These are phyloP conservation scores for Raphanus raphanistrum DNA, from an alignment of 345 rosid genomes.

Conservation along the genomic window DNA sequence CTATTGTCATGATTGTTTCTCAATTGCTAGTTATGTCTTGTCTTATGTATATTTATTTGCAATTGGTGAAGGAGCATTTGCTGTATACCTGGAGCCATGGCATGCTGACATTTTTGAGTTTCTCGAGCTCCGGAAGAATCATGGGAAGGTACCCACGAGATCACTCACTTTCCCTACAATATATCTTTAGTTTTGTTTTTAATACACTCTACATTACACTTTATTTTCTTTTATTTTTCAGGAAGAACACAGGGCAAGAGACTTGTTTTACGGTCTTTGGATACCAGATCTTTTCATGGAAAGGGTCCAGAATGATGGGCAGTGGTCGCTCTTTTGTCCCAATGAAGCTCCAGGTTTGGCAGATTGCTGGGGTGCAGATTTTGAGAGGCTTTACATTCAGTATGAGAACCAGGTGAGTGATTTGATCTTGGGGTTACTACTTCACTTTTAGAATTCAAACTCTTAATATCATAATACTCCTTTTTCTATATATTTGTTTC, in stretches of 20 bases:
- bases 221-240: background rate
- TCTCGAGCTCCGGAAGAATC: slow-evolving; percentile 74
- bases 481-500: background rate
- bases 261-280: slow-evolving; percentile 92
- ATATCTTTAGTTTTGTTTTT: background rate
- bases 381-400: slow-evolving; percentile 58
- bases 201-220: background rate
- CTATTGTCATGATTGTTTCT: background rate
- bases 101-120: slow-evolving; percentile 76
- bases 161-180: background rate
- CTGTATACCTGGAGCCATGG: slow-evolving; percentile 88
- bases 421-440: background rate
- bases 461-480: background rate
- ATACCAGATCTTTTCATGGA: slow-evolving; percentile 95
- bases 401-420: slow-evolving; percentile 64
- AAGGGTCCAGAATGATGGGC: slow-evolving; percentile 73
- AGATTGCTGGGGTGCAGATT: slow-evolving; percentile 89
- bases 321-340: slow-evolving; percentile 90
- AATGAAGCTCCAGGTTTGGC: slow-evolving; percentile 87
- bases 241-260: slow-evolving; percentile 93
- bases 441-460: background rate
- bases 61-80: slow-evolving; percentile 64
- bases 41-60: background rate
- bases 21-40: background rate
- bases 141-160: slow-evolving; percentile 61